Conservation (phyloP, 768 basidiomycete genomes). For the Holtermanniella nyarrowii region DNA sequence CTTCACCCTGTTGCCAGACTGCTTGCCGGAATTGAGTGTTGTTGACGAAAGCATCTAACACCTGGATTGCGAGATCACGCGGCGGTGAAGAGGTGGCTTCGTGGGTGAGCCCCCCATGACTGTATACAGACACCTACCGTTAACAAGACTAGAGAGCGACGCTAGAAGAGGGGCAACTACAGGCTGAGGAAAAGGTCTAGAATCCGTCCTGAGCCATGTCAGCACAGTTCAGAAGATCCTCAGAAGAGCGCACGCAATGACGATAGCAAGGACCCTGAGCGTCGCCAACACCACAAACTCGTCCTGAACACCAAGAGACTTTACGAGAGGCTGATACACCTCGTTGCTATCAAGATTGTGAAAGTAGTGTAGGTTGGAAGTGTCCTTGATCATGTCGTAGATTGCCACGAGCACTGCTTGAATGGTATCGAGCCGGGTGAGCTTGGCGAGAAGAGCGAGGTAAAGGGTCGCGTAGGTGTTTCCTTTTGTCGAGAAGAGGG, state of each 20-base stretch:
- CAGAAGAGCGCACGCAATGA: slow-evolving; percentile 53
- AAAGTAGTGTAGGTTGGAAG: too few species aligned
- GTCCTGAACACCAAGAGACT: slow-evolving; percentile 72
- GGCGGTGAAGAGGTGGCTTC: slow-evolving; percentile 22
- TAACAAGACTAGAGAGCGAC: slow-evolving; percentile 49
- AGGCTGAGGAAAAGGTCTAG: slow-evolving; percentile 26
- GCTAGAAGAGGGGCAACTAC: slow-evolving; percentile 21
- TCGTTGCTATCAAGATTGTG: slow-evolving; percentile 10
- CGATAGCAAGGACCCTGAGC: slow-evolving; percentile 73
- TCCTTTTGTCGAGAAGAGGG: slow-evolving; percentile 71
- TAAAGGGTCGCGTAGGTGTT: slow-evolving; percentile 76
- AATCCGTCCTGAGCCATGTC: slow-evolving; percentile 26
- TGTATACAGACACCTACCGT: slow-evolving; percentile 41
- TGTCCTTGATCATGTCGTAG: slow-evolving; percentile 55
- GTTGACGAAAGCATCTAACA: slow-evolving; percentile 71
- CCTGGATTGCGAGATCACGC: slow-evolving; percentile 84
- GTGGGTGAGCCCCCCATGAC: background rate
- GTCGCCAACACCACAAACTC: slow-evolving; percentile 92
- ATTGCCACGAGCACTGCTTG: slow-evolving; percentile 67
- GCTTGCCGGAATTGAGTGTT: slow-evolving; percentile 68
- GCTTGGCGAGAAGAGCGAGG: slow-evolving; percentile 75
- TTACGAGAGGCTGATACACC: slow-evolving; percentile 38
- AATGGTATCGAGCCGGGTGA: slow-evolving; percentile 65
- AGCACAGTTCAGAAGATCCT: background rate
- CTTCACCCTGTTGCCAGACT: slow-evolving; percentile 54